A percentile compares a stretch with the other conserved stretches of the same genome.
phyloP scores from a whole-genome alignment of 2,329 filamentous ascomycete genomes.

The Akanthomyces lecanii region DNA sequence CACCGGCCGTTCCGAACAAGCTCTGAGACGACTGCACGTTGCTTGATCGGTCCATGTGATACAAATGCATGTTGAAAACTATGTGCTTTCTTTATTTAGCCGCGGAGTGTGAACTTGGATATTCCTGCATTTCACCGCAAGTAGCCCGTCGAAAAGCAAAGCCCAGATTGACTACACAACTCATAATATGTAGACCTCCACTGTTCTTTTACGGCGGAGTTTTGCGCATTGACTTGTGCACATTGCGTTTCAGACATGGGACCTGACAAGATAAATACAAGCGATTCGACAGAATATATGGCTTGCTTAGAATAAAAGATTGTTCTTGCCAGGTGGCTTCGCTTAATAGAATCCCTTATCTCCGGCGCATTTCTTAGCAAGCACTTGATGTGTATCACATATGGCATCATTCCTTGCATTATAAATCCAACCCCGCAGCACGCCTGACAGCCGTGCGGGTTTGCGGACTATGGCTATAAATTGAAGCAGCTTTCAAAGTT shows the following conservation, averaged over 20 bases:
- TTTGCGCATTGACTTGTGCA: neutral
- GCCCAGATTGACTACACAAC: too few relatives aligned
- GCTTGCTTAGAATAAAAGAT: too few relatives aligned
- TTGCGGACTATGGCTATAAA: neutral
- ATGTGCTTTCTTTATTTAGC: neutral
- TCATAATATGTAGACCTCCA: neutral
- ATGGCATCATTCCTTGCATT: constrained; percentile 13
- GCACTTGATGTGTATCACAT: neutral
- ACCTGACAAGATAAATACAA: too few relatives aligned
- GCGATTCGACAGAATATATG: too few relatives aligned
- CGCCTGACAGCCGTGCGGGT: neutral
- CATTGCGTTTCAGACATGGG: too few relatives aligned
- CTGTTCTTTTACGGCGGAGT: neutral
- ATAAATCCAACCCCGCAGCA: constrained; percentile 12
- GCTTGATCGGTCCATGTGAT: neutral
- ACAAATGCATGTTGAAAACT: neutral
- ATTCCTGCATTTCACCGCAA: neutral
- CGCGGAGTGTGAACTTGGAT: neutral
- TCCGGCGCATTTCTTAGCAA: neutral
- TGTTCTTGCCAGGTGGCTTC: too few relatives aligned
- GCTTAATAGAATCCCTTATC: neutral
- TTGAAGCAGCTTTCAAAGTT: neutral
- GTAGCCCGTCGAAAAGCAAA: neutral
- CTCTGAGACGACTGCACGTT: neutral
- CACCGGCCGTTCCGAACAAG: too few relatives aligned